A percentile compares a stretch with the other conserved stretches of the same genome.
phyloP scores from a whole-genome alignment of 108 stramenopile genomes.

The Fragilaria radians region DNA sequence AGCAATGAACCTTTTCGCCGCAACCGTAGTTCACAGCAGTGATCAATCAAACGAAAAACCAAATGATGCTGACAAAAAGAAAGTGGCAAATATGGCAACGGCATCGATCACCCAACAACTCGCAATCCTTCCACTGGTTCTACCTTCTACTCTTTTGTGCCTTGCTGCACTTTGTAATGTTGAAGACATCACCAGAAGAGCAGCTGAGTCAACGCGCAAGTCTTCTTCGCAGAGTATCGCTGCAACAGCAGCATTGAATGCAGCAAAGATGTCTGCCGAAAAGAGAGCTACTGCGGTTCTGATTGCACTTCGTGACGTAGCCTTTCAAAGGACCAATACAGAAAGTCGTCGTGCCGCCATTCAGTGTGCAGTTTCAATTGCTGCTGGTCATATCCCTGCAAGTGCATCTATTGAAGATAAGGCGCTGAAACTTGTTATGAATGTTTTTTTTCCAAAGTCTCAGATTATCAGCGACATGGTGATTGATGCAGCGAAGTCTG shows the following conservation, averaged over 20 bases:
- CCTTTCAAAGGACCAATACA: conserved; percentile 51
- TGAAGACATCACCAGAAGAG: conserved; percentile 71
- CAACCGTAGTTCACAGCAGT: conserved; percentile 52
- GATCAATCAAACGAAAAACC: conserved; percentile 57
- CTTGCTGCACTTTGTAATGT: conserved; percentile 73
- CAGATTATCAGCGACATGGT: conserved; percentile 46
- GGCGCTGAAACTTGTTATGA: conserved; percentile 82
- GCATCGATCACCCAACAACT: conserved; percentile 47
- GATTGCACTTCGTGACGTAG: conserved; percentile 67
- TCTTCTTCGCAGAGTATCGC: conserved; percentile 58
- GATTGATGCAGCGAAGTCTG: conserved; percentile 54
- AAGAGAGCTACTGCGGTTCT: conserved; percentile 78
- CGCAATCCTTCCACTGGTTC: conserved; percentile 39
- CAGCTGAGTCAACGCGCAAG: conserved; percentile 47
- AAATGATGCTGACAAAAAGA: conserved; percentile 52
- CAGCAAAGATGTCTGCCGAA: conserved; percentile 75
- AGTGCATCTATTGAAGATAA: conserved; percentile 66
- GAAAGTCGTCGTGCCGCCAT: conserved; percentile 43
- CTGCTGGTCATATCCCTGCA: conserved; percentile 64
- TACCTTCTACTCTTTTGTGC: conserved; percentile 41
- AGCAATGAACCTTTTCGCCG: conserved; percentile 54
- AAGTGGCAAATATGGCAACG: conserved; percentile 40
- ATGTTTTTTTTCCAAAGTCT: conserved; percentile 69
- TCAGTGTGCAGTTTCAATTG: conserved; percentile 63
- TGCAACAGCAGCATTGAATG: conserved; percentile 61